Evolutionary conservation across 2,329 filamentous ascomycete species (phyloP).

Genomic region (Basipetospora chlamydospora): DNA sequence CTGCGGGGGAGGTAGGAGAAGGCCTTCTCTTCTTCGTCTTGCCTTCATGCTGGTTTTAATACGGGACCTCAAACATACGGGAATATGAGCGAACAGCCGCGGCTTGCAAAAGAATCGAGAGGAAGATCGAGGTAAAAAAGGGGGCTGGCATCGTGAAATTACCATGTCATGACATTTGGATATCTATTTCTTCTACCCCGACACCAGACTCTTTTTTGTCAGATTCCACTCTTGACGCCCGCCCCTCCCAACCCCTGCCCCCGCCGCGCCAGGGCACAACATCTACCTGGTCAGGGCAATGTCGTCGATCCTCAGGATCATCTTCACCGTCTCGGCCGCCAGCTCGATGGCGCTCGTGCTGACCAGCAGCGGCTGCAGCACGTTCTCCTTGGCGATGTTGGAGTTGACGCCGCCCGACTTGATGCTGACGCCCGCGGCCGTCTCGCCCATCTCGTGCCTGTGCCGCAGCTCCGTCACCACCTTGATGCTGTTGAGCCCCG

Average conservation of each 20-base stretch:
- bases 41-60: too few species aligned
- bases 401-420: constrained; percentile 93
- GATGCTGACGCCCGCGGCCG: constrained; percentile 94
- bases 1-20: too few species aligned
- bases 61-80: too few species aligned
- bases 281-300: constrained; percentile 47
- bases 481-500: constrained; percentile 95
- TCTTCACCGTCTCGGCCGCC: constrained; percentile 96
- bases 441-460: constrained; percentile 87
- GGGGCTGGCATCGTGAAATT: background rate
- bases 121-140: background rate
- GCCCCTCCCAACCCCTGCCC: background rate
- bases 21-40: too few species aligned
- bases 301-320: constrained; percentile 59
- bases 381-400: constrained; percentile 93
- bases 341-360: constrained; percentile 96
- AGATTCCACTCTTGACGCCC: background rate
- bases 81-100: too few species aligned
- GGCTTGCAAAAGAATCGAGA: background rate
- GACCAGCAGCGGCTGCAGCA: constrained; percentile 87
- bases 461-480: constrained; percentile 93
- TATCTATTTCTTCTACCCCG: constrained; percentile 1
- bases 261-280: background rate
- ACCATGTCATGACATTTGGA: constrained; percentile 1
- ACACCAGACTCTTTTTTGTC: background rate